phyloP scores from a whole-genome alignment of 352 stramenopile genomes.

The Phytophthora vignae region DNA sequence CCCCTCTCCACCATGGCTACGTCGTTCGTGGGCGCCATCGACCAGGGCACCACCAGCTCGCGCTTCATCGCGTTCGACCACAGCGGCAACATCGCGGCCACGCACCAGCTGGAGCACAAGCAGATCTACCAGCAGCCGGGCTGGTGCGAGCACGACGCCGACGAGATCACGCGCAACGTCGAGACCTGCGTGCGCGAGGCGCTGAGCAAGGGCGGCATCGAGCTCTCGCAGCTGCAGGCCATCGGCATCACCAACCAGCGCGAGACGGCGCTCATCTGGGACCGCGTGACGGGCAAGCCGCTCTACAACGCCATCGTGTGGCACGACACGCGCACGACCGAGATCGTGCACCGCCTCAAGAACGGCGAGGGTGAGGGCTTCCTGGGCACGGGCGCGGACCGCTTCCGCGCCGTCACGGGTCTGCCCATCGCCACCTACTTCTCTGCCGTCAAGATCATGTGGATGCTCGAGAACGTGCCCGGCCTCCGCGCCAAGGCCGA shows the following conservation, averaged over 20 bases:
- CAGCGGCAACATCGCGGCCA: slow-evolving; percentile 88
- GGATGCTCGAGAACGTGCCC: slow-evolving; percentile 96
- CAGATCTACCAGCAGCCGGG: slow-evolving; percentile 96
- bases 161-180: slow-evolving; percentile 94
- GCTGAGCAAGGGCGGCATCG: slow-evolving; percentile 76
- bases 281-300: slow-evolving; percentile 95
- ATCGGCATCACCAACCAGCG: slow-evolving; percentile 99
- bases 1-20: slow-evolving; percentile 45
- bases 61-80: slow-evolving; percentile 97
- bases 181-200: slow-evolving; percentile 79
- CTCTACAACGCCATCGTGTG: slow-evolving; percentile 99
- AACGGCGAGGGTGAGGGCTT: slow-evolving; percentile 70
- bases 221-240: slow-evolving; percentile 79
- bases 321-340: slow-evolving; percentile 96
- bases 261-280: slow-evolving; percentile 98
- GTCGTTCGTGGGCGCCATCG: slow-evolving; percentile 91
- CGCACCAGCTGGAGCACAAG: slow-evolving; percentile 96
- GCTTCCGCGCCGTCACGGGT: slow-evolving; percentile 90
- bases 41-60: slow-evolving; percentile 97
- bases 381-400: slow-evolving; percentile 58
- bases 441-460: slow-evolving; percentile 97
- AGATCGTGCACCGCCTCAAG: slow-evolving; percentile 88
- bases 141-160: slow-evolving; percentile 98
- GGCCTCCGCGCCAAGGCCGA: slow-evolving; percentile 89
- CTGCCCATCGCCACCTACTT: slow-evolving; percentile 98